These are phyloP conservation scores for Strobilomyces confusus DNA, from an alignment of 768 basidiomycete species.

Conservation along the genomic window DNA sequence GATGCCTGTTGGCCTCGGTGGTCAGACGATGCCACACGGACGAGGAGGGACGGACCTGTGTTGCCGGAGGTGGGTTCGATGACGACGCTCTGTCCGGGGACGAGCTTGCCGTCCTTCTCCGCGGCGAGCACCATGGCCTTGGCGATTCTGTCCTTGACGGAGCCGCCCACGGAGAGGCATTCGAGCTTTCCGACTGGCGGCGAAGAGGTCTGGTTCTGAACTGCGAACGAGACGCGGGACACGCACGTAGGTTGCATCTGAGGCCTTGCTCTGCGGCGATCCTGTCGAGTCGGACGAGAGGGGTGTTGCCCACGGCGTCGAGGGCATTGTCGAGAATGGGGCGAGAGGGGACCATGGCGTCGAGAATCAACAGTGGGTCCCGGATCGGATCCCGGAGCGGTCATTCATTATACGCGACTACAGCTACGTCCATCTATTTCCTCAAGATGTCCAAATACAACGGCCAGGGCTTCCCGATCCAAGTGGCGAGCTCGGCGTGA, in stretches of 20 bases:
- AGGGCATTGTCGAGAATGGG: conserved; percentile 72
- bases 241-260: conserved; percentile 86
- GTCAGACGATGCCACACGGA: not conserved
- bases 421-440: not conserved
- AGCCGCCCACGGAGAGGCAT: conserved; percentile 87
- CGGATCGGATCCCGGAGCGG: conserved; percentile 15
- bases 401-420: too few species aligned
- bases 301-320: conserved; percentile 87
- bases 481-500: conserved; percentile 59
- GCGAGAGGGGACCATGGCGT: conserved; percentile 34
- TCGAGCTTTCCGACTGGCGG: conserved; percentile 84
- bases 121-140: conserved; percentile 97
- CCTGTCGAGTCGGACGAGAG: conserved; percentile 81
- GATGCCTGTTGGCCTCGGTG: conserved; percentile 53
- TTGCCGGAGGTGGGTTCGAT: conserved; percentile 97
- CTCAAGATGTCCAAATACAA: conserved; percentile 38
- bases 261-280: conserved; percentile 70
- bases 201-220: not conserved
- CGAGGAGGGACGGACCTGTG: conserved; percentile 58
- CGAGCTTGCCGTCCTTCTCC: conserved; percentile 79
- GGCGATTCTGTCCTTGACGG: conserved; percentile 94
- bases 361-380: too few species aligned
- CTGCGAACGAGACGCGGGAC: not conserved
- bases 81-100: conserved; percentile 84
- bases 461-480: conserved; percentile 66